Conservation (phyloP, 768 basidiomycete species). For the Pleurotus tuoliensis region DNA sequence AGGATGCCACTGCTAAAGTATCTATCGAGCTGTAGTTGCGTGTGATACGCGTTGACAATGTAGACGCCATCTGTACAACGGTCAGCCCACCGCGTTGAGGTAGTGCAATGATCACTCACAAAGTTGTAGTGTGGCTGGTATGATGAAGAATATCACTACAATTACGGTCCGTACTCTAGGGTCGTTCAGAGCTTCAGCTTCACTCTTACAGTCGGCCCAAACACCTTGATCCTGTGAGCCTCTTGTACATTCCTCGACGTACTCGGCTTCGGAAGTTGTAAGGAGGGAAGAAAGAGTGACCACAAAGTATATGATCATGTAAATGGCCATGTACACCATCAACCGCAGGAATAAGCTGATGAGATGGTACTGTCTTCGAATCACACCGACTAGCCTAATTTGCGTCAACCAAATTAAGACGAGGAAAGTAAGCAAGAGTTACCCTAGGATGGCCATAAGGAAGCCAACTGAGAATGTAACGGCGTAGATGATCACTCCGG, state of each 20-base stretch:
- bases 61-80: not conserved
- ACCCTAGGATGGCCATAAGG: constrained; percentile 1
- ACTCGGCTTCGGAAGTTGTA: not conserved
- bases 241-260: not conserved
- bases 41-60: constrained; percentile 1
- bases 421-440: not conserved
- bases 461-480: not conserved
- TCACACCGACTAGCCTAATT: not conserved
- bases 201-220: not conserved
- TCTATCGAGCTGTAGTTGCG: not conserved
- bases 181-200: not conserved
- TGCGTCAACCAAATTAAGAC: not conserved
- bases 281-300: not conserved
- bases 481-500: not conserved
- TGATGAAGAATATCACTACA: not conserved
- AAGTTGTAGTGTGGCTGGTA: not conserved
- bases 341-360: constrained; percentile 1
- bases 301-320: not conserved
- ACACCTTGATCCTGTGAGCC: not conserved
- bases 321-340: constrained; percentile 3
- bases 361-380: not conserved
- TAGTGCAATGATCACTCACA: not conserved
- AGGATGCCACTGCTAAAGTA: not conserved
- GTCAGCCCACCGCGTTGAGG: not conserved
- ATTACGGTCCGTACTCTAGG: not conserved